Evolutionary conservation across 2,329 filamentous ascomycete genomes (phyloP), one percentile per base, ranked within the genome.

Genomic region (Verticillium isaacii): DNA sequence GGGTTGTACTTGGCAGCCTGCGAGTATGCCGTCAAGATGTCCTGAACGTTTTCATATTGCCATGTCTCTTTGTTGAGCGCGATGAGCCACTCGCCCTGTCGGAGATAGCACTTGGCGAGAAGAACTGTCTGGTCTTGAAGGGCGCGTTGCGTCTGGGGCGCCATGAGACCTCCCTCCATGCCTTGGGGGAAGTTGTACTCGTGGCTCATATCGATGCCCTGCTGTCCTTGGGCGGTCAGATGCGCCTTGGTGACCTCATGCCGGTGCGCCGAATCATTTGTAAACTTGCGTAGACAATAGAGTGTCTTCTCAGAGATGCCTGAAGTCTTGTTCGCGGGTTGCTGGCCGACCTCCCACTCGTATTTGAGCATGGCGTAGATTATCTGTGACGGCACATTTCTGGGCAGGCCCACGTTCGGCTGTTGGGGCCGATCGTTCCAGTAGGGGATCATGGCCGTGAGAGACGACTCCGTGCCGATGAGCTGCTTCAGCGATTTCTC

Each of bases 301-400:
- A 87, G 73, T 0, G 84, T 84, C 71, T 80, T 83, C 69, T 86
- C 82, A 0, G 84, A 77, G 15, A 82, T 75, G 23, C 76, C 78
- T 0, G 73, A 72, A 0, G 77, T 75, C 52, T 75, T 73, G 52
- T 75, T 75, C 23, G 71, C 73, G 2, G 78, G 72, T 64, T 88
- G 82, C 68, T 92, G 90, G 14, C 91, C 91, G 59, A 89, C 87
- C 63, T 94, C 91, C 95, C 96, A 99, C 74, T 96, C 89, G 73
- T 92, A 99, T 75, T 99, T 99, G 76, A 97, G 88, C 23, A 96
- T 89, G n/a, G 95, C 94, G 74, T 99, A 99, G 37, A 92, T 90
- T 58, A 99, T 92, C 64, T 94, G 91, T 32, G 94, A 91, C 1
- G 71, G 87, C 67, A 76, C 85, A 76, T 73, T 83, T 61, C 75